Conservation (phyloP, 108 stramenopile species). For the Stephanodiscus triporus region DNA sequence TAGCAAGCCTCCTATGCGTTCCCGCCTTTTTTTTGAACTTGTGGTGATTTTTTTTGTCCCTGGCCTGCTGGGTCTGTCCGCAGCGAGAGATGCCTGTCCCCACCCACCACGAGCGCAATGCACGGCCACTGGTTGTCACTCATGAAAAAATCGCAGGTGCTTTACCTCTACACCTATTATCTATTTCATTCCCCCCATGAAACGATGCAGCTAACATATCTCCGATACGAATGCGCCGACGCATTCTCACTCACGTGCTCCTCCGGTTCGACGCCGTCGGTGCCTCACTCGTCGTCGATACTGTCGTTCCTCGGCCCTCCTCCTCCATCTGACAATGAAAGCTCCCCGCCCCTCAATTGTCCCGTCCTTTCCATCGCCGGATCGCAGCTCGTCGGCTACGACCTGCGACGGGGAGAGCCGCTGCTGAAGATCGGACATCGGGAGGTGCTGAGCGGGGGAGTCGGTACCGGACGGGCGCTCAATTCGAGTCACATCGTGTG, state of each 20-base stretch:
- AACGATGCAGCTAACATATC: conserved; percentile 81
- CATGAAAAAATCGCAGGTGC: too few relatives aligned
- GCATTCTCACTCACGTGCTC: conserved; percentile 72
- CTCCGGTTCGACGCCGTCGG: conserved; percentile 65
- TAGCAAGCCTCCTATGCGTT: too few relatives aligned
- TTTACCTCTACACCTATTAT: too few relatives aligned
- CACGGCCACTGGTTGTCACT: too few relatives aligned
- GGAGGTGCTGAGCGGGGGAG: conserved; percentile 61
- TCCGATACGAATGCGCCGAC: conserved; percentile 90
- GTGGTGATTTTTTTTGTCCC: too few relatives aligned
- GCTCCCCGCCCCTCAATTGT: background rate
- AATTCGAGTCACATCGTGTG: conserved; percentile 75
- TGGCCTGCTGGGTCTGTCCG: too few relatives aligned
- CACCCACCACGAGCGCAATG: too few relatives aligned
- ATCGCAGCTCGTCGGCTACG: conserved; percentile 68
- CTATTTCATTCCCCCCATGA: too few relatives aligned
- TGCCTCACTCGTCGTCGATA: conserved; percentile 61
- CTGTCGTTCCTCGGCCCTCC: conserved; percentile 56
- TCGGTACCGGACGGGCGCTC: conserved; percentile 80
- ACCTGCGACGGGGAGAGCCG: conserved; percentile 60
- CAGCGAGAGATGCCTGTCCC: too few relatives aligned
- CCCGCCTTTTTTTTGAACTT: too few relatives aligned
- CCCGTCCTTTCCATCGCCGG: conserved; percentile 70
- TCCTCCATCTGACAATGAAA: background rate
- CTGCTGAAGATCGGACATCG: conserved; percentile 67